Percentiles rank a stretch among this genome's conserved stretches.
phyloP scores from a whole-genome alignment of 1,284 basidiomycete genomes.

The Hemileia vastatrix region DNA sequence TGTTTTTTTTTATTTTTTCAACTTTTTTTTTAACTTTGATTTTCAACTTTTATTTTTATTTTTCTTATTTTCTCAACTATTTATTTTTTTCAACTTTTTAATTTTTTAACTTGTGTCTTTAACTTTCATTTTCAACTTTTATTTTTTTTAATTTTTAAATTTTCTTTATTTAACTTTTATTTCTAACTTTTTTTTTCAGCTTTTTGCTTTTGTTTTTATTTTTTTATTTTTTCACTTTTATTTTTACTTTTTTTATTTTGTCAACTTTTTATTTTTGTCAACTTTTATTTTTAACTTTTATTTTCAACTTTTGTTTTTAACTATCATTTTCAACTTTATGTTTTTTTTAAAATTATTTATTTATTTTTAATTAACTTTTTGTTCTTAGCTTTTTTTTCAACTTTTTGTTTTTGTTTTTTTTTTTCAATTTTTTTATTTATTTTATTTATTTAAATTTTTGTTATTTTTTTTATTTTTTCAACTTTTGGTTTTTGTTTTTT shows the following conservation, averaged over 20 bases:
- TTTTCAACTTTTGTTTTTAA: not conserved
- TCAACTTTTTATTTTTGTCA: not conserved
- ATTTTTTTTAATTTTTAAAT: not conserved
- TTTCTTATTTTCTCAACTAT: not conserved
- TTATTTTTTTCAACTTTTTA: not conserved
- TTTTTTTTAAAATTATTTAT: not conserved
- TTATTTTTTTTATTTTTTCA: not conserved
- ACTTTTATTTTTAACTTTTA: not conserved
- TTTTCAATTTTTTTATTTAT: not conserved
- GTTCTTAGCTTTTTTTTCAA: not conserved
- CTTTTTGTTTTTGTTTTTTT: not conserved
- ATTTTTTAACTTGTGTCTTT: not conserved
- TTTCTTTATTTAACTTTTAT: not conserved
- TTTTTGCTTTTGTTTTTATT: not conserved
- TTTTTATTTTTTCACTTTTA: not conserved
- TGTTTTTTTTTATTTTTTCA: not conserved
- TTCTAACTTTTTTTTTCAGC: not conserved
- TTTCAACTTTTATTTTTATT: not conserved
- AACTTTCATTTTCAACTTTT: not conserved
- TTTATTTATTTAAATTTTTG: not conserved
- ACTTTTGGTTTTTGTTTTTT: not conserved
- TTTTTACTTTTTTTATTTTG: not conserved
- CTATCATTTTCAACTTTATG: too few species aligned
- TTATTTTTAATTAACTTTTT: not conserved
- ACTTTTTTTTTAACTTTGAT: not conserved